Base-by-base conservation (phyloP, 2,329 filamentous ascomycete species). In the Elsinoe arachidis region DNA sequence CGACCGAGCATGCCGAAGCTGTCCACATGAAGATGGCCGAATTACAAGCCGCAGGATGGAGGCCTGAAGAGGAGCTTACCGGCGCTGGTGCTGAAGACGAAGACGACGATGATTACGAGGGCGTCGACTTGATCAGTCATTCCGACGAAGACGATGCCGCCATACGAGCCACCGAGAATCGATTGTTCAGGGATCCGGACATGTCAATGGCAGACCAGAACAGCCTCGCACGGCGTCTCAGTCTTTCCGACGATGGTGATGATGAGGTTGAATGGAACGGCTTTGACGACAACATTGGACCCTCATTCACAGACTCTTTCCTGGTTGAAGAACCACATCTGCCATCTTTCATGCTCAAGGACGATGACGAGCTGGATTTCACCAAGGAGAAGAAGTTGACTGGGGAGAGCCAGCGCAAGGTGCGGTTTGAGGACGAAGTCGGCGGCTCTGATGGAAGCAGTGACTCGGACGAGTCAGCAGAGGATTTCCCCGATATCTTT, bases 401-500 rank as follows among this genome's bases (percentile, higher is more conserved):
- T 51, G 56, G 63, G 23, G 62, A 67, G 35, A 65, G 60, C 6
- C 65, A 66, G 54, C 70, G 70, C 59, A 66, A 64, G 30, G 69
- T 71, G 11, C 68, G 69, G 11, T 71, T 71, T 47, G 61, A 65
- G 39, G 67, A 70, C 49, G 63, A 64, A 9, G 59, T 62, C n/a
- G 66, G 63, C 7, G 63, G 63, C 15, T 61, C 60, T 37, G 61
- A 61, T n/a, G 58, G 65, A 41, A 68, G 64, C 41, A 59, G 61
- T 21, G 66, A 67, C 33, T 64, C 65, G 33, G 64, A 67, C 11
- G 64, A 68, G 58, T 62, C 64, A n/a, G 56, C 63, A 30, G 66
- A 67, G 14, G 58, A 62, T n/a, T 71, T 67, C 53, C 69, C 69
- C 7, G 69, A 71, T 57, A 64, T 71, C 7, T 67, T 71, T 56